phyloP scores from a whole-genome alignment of 257 asterid genomes.

The Nicotiana tomentosiformis region DNA sequence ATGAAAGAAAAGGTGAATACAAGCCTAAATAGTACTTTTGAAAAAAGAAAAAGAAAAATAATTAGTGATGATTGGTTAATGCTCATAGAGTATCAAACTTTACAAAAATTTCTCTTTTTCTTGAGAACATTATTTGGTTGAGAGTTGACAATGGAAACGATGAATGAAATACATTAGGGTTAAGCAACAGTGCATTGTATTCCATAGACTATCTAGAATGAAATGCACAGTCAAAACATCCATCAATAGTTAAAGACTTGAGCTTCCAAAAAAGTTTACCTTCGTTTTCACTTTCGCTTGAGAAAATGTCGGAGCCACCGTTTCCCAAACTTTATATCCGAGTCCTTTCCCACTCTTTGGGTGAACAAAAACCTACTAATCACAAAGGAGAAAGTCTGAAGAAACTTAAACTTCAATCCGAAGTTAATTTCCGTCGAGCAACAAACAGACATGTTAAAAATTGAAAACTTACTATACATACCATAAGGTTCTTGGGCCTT shows the following conservation, averaged over 20 bases:
- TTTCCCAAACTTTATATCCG: constrained; percentile 78
- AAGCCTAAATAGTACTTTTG: not conserved
- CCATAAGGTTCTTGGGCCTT: constrained; percentile 86
- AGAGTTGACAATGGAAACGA: not conserved
- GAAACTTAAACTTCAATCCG: constrained; percentile 13
- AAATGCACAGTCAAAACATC: not conserved
- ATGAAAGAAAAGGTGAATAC: not conserved
- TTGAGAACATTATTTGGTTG: not conserved
- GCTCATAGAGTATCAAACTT: not conserved
- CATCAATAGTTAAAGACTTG: not conserved
- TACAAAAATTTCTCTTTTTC: not conserved
- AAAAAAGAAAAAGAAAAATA: not conserved
- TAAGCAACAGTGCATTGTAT: not conserved
- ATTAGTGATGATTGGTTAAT: not conserved
- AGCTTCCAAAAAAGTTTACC: constrained; percentile 32
- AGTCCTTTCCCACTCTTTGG: constrained; percentile 93
- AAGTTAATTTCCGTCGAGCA: constrained; percentile 16
- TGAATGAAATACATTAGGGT: not conserved
- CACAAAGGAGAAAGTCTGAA: constrained; percentile 19
- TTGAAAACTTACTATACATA: constrained; percentile 28
- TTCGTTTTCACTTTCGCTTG: constrained; percentile 80
- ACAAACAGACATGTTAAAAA: not conserved
- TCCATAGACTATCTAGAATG: not conserved
- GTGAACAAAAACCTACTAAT: constrained; percentile 79
- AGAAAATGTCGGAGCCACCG: constrained; percentile 78